Conservation (phyloP, 2,329 filamentous ascomycete species). For the Aspergillus candidus region DNA sequence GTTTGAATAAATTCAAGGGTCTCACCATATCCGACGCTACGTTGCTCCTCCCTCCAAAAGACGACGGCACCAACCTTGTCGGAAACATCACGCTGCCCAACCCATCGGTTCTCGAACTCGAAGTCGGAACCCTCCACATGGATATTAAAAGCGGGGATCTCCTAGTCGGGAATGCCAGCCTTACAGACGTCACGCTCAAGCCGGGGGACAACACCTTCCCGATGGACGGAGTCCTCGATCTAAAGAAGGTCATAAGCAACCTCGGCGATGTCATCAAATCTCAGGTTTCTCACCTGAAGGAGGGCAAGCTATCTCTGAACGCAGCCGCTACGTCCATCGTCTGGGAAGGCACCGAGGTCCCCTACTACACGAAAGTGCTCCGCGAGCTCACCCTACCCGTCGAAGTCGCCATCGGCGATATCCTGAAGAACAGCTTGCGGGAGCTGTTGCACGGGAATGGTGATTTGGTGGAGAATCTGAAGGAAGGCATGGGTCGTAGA, state of each 20-base stretch:
- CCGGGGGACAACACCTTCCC: constrained; percentile 19
- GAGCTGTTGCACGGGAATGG: background rate
- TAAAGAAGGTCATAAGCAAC: constrained; percentile 11
- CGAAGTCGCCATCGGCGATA: constrained; percentile 10
- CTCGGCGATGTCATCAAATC: constrained; percentile 11
- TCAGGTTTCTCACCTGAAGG: constrained; percentile 9
- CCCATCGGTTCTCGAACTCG: constrained; percentile 14
- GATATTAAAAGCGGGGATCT: constrained; percentile 16
- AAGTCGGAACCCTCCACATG: constrained; percentile 17
- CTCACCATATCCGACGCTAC: constrained; percentile 16
- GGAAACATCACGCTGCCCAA: constrained; percentile 19
- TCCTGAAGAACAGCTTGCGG: constrained; percentile 15
- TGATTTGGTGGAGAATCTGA: background rate
- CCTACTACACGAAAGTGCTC: constrained; percentile 18
- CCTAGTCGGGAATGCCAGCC: constrained; percentile 14
- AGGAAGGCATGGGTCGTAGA: too few relatives aligned
- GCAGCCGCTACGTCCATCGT: constrained; percentile 9
- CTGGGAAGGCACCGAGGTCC: constrained; percentile 13
- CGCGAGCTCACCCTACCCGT: constrained; percentile 12
- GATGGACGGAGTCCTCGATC: constrained; percentile 13
- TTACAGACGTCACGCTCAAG: constrained; percentile 12
- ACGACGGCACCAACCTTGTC: constrained; percentile 18
- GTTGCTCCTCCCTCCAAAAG: constrained; percentile 13
- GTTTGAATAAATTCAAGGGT: constrained; percentile 15
- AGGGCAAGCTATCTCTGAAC: constrained; percentile 1